Evolutionary conservation across 306 rosid genomes (phyloP), one percentile per base, ranked within the genome.

Genomic region (Sesbania bispinosa): DNA sequence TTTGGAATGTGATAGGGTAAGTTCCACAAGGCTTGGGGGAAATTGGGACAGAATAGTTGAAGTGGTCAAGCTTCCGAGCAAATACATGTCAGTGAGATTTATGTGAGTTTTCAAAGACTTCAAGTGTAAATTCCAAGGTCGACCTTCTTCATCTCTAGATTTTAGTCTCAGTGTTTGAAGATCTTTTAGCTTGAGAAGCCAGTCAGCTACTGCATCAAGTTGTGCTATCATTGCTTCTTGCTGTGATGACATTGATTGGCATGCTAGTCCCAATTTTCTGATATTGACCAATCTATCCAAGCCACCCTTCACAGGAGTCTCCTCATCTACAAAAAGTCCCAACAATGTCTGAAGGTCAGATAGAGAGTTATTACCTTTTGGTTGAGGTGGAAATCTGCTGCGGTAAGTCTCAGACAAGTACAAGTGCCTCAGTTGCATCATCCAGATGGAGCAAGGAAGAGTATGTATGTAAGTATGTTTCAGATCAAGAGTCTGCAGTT

Each of bases 401-500:
- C 74, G 64, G 3, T 20, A 57, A 26, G 39, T 59, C 59, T 78
- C 77, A 36, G 67, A 66, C 66, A 78, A 50, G 82, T 46, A 71
- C 24, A 84, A n/a, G 41, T 78, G 79, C 46, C 77, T 73, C 21
- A 81, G 80, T 10, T 74, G 36, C 77, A 75, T 71, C 24, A 78
- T 71, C 85, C 88, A 78, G 0, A 78, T 57, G 6, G 85, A 80
- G 39, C 47, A 14, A 7, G 83, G 77, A 18, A 80, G 79, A 26
- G n/a, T 41, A 5, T 55, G 64, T 42, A 84, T 67, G 20, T 74
- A 42, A 24, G 85, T 77, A 13, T 81, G 75, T 26, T 81, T 85
- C 11, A 85, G 67, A 48, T 85, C 88, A 5, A 85, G 70, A 0
- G 82, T 81, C 32, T 78, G 72, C 19, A 85, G 88, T 54, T 66